Evolutionary conservation across 148 eudicot genomes (phyloP).

Genomic region (Polygonum aviculare): DNA sequence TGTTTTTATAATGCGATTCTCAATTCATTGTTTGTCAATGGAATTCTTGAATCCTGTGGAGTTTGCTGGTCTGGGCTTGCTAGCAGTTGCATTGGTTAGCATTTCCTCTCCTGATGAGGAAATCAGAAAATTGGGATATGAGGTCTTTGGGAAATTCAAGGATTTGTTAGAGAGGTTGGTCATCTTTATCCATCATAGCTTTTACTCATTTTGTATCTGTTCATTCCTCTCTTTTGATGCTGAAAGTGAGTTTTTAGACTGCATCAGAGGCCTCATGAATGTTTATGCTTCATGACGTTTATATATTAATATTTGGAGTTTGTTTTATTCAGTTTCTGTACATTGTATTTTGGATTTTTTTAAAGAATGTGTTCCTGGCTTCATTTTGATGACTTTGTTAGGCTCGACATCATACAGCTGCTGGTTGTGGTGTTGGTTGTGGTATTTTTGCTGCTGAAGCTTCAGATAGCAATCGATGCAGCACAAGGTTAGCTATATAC

Average conservation of each 20-base stretch:
- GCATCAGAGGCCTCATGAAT: background rate
- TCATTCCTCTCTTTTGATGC: no score
- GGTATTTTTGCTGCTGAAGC: no score
- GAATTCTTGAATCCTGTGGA: conserved; percentile 71
- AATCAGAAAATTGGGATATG: conserved; percentile 79
- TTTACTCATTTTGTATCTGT: background rate
- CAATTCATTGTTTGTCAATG: conserved; percentile 71
- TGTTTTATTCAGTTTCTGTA: background rate
- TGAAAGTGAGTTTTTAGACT: background rate
- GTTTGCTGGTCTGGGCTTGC: conserved; percentile 85
- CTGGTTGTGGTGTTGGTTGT: background rate
- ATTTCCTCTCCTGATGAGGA: conserved; percentile 67
- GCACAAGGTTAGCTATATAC: conserved; percentile 30
- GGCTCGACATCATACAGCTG: background rate
- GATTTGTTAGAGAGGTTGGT: conserved; percentile 59
- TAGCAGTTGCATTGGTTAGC: conserved; percentile 77
- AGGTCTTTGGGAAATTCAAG: conserved; percentile 69
- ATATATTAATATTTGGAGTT: background rate
- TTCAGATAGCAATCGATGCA: conserved; percentile 33
- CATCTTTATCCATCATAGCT: background rate
- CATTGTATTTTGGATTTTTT: background rate
- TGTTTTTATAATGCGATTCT: conserved; percentile 68
- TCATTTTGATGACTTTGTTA: background rate
- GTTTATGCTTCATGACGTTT: background rate
- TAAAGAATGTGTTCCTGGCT: background rate